Base-by-base conservation (phyloP, 257 asterid species). In the Craterostigma plantagineum region DNA sequence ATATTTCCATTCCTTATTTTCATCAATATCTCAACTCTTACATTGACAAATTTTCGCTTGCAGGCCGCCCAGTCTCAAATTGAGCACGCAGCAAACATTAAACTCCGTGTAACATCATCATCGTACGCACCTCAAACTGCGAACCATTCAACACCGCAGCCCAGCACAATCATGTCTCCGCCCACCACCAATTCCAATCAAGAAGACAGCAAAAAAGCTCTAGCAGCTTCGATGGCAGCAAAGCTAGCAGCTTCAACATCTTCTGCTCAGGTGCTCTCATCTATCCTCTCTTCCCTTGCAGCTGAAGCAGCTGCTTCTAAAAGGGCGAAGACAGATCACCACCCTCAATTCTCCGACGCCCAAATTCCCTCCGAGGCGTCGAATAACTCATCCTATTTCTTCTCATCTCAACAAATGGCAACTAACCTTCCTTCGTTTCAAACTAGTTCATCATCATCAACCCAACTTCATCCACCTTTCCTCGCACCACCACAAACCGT, bases 181-280 rank as follows among this genome's bases (percentile, higher is more conserved):
- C 30, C 6, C 30, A 17, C 38, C 2, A 49, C 72, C 9, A 39
- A 30, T 16, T 11, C 66, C 12, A 43, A 15, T 55, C 70, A 90
- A 65, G 67, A 83, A 67, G 65, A 79, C 95, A 7, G 55, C 30
- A 23, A 23, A 23, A 23, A 23, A 23, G 30, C 83, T 0, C 95
- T 90, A 1, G 95, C 98, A 3, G 95, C 98, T 12, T 92, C 93
- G 10, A 82, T 90, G 8, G 98, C 91, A 44, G 98, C 95, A 52
- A 79, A 82, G 69, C 78, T 90, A 5, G 58, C 93, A 15, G 91
- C 92, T 10, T 82, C 93, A 10, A 58, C 93, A 18, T 79, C 98
- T 47, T 83, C 98, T 0, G 95, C 95, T 0, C 93, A 90, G 63
- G 74, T 90, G 98, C 76, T 90, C 18, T 72, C 92, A 2, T 76